Evolutionary conservation across 2,329 filamentous ascomycete species (phyloP).

Genomic region (Diplodia seriata): DNA sequence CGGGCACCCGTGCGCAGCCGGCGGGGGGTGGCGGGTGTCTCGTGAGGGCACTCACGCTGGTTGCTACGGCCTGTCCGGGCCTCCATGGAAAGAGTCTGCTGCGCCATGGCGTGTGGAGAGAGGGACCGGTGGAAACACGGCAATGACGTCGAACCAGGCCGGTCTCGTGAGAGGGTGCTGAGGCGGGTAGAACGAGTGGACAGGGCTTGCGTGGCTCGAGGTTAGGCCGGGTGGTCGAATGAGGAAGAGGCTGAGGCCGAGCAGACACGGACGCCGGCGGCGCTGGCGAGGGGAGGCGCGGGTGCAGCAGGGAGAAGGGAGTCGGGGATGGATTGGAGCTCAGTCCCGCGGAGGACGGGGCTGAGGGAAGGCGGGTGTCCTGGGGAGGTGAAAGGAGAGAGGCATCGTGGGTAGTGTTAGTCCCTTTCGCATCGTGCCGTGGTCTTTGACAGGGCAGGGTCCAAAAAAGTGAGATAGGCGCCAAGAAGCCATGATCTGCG

Average conservation of each 20-base stretch:
- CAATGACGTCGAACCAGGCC: slow-evolving; percentile 27
- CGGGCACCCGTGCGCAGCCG: slow-evolving; percentile 28
- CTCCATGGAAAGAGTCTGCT: slow-evolving; percentile 60
- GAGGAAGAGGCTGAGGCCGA: slow-evolving; percentile 32
- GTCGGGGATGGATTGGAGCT: slow-evolving; percentile 39
- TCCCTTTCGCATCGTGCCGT: slow-evolving; percentile 32
- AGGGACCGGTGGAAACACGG: background rate
- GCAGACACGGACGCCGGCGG: slow-evolving; percentile 33
- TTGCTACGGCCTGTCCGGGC: slow-evolving; percentile 79
- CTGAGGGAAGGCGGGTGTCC: slow-evolving; percentile 55
- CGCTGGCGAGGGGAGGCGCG: slow-evolving; percentile 32
- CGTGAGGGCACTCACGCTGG: slow-evolving; percentile 70
- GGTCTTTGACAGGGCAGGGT: slow-evolving; percentile 33
- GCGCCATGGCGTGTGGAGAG: slow-evolving; percentile 50
- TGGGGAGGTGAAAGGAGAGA: slow-evolving; percentile 49
- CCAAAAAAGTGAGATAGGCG: slow-evolving; percentile 33
- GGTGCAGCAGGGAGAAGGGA: slow-evolving; percentile 41
- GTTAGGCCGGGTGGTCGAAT: slow-evolving; percentile 26
- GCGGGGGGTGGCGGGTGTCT: slow-evolving; percentile 34
- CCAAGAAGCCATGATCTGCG: slow-evolving; percentile 32
- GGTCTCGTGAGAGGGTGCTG: slow-evolving; percentile 27
- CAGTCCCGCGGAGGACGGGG: slow-evolving; percentile 59
- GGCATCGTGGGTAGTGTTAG: slow-evolving; percentile 43
- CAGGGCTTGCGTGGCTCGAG: slow-evolving; percentile 33
- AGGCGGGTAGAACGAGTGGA: slow-evolving; percentile 35